These are phyloP conservation scores for Sporothrix pseudoabietina DNA, from an alignment of 2,329 filamentous ascomycete genomes.

Conservation along the genomic window DNA sequence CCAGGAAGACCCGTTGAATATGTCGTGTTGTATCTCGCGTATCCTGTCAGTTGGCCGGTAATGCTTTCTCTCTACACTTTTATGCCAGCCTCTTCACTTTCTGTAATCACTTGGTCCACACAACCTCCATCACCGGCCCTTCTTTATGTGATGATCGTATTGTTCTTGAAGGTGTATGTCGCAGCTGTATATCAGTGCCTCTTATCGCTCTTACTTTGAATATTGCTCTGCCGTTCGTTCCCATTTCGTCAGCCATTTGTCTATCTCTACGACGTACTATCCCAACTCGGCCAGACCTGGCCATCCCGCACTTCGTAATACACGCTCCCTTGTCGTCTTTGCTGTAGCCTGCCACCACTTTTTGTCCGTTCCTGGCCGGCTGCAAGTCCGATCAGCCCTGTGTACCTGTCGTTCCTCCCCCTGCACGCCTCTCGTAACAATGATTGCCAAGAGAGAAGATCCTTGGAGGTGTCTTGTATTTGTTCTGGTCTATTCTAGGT, in stretches of 20 bases:
- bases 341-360: background rate
- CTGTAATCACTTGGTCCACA: background rate
- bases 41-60: background rate
- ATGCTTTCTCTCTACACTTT: background rate
- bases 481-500: background rate
- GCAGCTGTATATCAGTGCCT: background rate
- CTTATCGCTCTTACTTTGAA: background rate
- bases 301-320: background rate
- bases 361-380: conserved; percentile 13
- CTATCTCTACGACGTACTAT: background rate
- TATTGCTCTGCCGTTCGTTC: background rate
- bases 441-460: background rate
- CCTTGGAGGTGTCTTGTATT: background rate
- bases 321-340: background rate
- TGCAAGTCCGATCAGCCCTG: conserved; percentile 20
- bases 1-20: background rate
- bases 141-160: background rate
- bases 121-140: conserved; percentile 6
- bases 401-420: conserved; percentile 3
- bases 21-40: background rate
- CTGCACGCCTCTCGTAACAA: background rate
- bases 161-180: background rate
- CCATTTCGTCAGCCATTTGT: background rate
- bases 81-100: background rate
- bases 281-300: background rate